A percentile compares a stretch with the other conserved stretches of the same genome.
These are phyloP conservation scores for Aspergillus cavernicola DNA, from an alignment of 495 filamentous ascomycete species.

Conservation along the genomic window DNA sequence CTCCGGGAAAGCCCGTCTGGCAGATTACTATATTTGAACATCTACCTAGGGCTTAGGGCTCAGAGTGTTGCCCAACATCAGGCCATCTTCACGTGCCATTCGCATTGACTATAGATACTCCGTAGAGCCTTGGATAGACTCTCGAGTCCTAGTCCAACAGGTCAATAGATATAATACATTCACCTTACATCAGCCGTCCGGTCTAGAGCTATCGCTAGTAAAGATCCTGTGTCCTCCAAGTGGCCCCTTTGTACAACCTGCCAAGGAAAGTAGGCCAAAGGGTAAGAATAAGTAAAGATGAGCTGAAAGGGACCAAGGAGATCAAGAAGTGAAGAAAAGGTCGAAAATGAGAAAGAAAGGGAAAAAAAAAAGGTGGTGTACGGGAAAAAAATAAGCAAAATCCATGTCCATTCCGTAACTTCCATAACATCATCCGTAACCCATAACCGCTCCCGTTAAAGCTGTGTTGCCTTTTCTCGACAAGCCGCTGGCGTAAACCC, in stretches of 20 bases:
- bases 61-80: not conserved
- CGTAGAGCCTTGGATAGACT: too few species aligned
- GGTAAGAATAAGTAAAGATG: conserved; percentile 5
- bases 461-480: conserved; percentile 69
- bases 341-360: not conserved
- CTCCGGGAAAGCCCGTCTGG: conserved; percentile 15
- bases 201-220: conserved; percentile 14
- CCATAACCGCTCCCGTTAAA: conserved; percentile 19
- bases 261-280: conserved; percentile 14
- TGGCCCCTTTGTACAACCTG: conserved; percentile 15
- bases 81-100: not conserved
- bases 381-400: not conserved
- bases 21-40: conserved; percentile 22
- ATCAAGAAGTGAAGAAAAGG: not conserved
- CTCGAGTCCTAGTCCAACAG: not conserved
- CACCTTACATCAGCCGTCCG: conserved; percentile 17
- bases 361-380: not conserved
- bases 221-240: conserved; percentile 9
- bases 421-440: conserved; percentile 13
- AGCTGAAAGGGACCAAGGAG: conserved; percentile 3
- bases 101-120: too few species aligned
- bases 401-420: conserved; percentile 12
- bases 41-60: conserved; percentile 31
- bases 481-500: conserved; percentile 83
- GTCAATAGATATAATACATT: conserved; percentile 16